phyloP scores from a whole-genome alignment of 73 alveolate species.

The Stentor coeruleus region DNA sequence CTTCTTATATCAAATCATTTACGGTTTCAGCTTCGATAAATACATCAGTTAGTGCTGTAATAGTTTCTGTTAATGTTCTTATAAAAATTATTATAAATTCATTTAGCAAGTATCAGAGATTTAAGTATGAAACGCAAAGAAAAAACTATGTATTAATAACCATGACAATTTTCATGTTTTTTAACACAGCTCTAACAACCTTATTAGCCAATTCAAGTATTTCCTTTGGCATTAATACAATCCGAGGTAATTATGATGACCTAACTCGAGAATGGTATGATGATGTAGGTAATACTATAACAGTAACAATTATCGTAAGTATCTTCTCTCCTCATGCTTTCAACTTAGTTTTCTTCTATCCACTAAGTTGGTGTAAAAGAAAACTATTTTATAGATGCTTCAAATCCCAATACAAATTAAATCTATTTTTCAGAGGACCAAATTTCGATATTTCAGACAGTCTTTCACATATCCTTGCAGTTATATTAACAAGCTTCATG shows the following conservation, averaged over 20 bases:
- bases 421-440: neutral
- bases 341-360: neutral
- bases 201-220: conserved; percentile 39
- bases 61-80: conserved; percentile 33
- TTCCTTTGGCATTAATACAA: conserved; percentile 26
- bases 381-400: neutral
- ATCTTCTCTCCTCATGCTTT: conserved; percentile 13
- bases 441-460: neutral
- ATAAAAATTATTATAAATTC: conserved; percentile 26
- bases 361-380: neutral
- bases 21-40: neutral
- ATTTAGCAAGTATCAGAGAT: conserved; percentile 36
- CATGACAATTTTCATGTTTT: conserved; percentile 32
- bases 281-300: conserved; percentile 1
- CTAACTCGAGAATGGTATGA: conserved; percentile 8
- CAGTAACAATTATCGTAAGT: neutral
- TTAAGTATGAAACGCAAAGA: conserved; percentile 22
- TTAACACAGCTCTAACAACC: conserved; percentile 45
- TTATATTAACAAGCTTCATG: neutral
- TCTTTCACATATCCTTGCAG: neutral
- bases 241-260: conserved; percentile 14
- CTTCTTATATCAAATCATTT: neutral
- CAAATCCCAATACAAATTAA: neutral
- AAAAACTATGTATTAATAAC: conserved; percentile 25
- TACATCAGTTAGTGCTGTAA: conserved; percentile 21